A percentile compares a stretch with the other conserved stretches of the same genome.
Conservation (phyloP, 2,329 filamentous ascomycete genomes). For the Ophiostoma piceae region DNA sequence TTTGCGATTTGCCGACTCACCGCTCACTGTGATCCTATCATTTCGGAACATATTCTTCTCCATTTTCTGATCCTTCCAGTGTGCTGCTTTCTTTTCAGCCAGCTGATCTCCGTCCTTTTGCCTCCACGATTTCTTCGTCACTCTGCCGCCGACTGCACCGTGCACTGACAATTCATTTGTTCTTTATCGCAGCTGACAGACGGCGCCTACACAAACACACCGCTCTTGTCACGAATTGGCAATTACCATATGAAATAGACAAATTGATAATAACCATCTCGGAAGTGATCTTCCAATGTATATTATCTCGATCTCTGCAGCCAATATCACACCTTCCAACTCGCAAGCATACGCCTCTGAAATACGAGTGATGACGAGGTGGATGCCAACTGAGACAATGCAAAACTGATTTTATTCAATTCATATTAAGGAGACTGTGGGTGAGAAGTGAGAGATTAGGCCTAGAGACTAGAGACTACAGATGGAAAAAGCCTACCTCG, state of each 20-base stretch:
- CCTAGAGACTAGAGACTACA: not conserved
- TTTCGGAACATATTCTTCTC: not conserved
- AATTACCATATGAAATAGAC: not conserved
- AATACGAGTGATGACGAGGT: not conserved
- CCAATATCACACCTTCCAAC: not conserved
- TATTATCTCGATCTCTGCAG: not conserved
- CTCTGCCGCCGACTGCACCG: not conserved
- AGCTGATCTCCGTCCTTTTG: not conserved
- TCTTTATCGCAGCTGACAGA: slow-evolving; percentile 3
- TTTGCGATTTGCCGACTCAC: not conserved
- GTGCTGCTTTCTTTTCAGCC: not conserved
- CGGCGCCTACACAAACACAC: slow-evolving; percentile 7
- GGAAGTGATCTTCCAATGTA: not conserved
- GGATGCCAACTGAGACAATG: slow-evolving; percentile 4
- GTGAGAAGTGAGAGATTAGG: not conserved
- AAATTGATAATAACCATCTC: not conserved
- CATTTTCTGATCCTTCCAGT: not conserved
- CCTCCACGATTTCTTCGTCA: not conserved
- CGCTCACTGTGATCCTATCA: not conserved
- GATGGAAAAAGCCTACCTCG: slow-evolving; percentile 4
- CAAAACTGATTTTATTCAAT: not conserved
- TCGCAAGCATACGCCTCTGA: not conserved
- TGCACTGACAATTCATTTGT: not conserved
- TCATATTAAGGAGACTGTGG: slow-evolving; percentile 11
- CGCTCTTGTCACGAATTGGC: not conserved